Evolutionary conservation across 139 green algal species (phyloP).

Genomic region (Tetraselmis chui): DNA sequence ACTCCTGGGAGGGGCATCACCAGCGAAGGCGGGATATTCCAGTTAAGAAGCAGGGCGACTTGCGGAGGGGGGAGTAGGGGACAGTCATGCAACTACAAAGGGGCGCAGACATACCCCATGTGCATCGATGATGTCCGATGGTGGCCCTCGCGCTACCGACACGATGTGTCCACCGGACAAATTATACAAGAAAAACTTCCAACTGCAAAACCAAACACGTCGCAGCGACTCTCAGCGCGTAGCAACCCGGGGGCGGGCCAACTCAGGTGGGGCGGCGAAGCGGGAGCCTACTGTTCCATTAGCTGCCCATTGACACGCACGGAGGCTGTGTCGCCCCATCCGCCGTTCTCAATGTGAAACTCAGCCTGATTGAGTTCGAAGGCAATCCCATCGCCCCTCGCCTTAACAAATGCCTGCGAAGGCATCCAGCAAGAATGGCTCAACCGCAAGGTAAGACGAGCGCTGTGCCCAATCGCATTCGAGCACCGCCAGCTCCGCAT

Average conservation of each 20-base stretch:
- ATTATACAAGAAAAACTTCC: slow-evolving; percentile 48
- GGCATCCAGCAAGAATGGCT: background rate
- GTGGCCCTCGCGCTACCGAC: slow-evolving; percentile 46
- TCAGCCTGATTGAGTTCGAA: slow-evolving; percentile 52
- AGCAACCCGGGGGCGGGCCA: background rate
- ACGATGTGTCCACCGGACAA: slow-evolving; percentile 50
- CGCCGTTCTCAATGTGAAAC: slow-evolving; percentile 32
- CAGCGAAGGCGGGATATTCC: background rate
- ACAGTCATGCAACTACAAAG: no score
- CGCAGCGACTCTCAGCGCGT: background rate
- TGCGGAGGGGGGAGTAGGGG: background rate
- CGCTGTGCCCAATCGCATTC: background rate
- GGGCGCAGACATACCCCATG: no score
- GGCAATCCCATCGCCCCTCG: slow-evolving; percentile 60
- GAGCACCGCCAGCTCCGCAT: no score
- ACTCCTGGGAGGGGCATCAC: background rate
- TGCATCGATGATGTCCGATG: slow-evolving; percentile 41
- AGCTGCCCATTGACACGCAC: slow-evolving; percentile 18
- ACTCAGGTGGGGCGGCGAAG: background rate
- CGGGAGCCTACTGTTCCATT: background rate
- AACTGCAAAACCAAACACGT: slow-evolving; percentile 5
- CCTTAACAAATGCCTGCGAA: slow-evolving; percentile 69
- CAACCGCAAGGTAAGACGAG: background rate
- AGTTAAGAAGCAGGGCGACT: background rate
- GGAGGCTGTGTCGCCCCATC: slow-evolving; percentile 14